Base-by-base conservation (phyloP, 108 stramenopile species). In the Conticribra weissflogii region DNA sequence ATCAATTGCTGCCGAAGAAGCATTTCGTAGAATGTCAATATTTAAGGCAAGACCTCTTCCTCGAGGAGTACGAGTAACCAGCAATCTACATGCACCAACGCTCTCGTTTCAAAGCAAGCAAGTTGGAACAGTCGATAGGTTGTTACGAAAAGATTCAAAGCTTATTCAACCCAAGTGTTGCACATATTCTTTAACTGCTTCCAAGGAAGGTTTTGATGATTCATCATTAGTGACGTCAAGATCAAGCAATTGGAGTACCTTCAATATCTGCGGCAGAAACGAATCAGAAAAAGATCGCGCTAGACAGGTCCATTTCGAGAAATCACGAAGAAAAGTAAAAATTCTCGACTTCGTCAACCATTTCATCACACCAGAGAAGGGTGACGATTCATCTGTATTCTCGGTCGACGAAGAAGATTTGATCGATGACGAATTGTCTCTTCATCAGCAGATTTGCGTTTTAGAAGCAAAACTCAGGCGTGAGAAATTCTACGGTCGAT, bases 401-500 rank as follows among this genome's bases (percentile, higher is more conserved):
- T 49, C n/a, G n/a, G n/a, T 24, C 19, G 54, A 32, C 34, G 48
- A 56, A 45, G 27, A 63, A 50, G 68, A 77, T 30, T 50, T 46
- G 12, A 54, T 77, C 27, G 68, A 77, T 34, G 76, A 77, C 52
- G 66, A 49, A 25, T 59, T 58, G 19, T 63, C 54, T 28, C 55
- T 76, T 32, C 30, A 52, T 18, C 76, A 54, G 49, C 33, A 70
- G 28, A 70, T 70, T 53, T 36, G 63, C 23, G 32, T 50, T 25
- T 57, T 78, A 23, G 64, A 78, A 41, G 68, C 68, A 14, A 78
- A 66, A 46, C 61, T 78, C 51, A 78, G 68, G 62, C 56, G 54
- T 3, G 65, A 70, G 25, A 70, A 60, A 54, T 57, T 34, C 19
- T 68, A 78, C 28, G 57, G 69, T 4, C 22, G 32, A 22, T 68